Evolutionary conservation across 2,329 filamentous ascomycete genomes (phyloP).

Genomic region (Erysiphe pulchra): DNA sequence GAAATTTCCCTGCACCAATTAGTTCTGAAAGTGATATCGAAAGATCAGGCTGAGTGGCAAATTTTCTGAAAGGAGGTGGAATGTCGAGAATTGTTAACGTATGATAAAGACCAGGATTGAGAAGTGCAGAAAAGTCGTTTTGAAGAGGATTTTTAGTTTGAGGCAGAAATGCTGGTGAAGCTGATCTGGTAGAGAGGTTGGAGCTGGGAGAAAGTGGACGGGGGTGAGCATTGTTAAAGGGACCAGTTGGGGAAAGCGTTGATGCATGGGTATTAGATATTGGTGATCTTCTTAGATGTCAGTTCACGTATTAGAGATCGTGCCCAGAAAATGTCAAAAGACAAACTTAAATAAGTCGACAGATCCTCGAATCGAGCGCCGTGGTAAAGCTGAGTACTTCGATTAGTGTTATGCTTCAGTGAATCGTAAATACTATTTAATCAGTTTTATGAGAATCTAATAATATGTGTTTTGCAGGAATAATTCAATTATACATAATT

Average conservation of each 20-base stretch:
- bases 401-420: too few species aligned
- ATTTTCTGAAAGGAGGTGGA: slow-evolving; percentile 40
- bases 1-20: slow-evolving; percentile 49
- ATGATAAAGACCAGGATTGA: slow-evolving; percentile 63
- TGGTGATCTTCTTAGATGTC: slow-evolving; percentile 2
- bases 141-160: slow-evolving; percentile 19
- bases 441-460: too few species aligned
- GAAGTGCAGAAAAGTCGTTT: slow-evolving; percentile 54
- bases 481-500: too few species aligned
- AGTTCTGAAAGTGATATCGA: slow-evolving; percentile 42
- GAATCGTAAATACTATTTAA: too few species aligned
- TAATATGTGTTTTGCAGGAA: too few species aligned
- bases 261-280: too few species aligned
- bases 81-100: slow-evolving; percentile 39
- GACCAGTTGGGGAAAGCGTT: too few species aligned
- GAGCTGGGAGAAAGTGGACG: slow-evolving; percentile 2
- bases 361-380: slow-evolving; percentile 52
- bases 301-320: background rate
- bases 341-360: slow-evolving; percentile 52
- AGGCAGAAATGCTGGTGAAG: slow-evolving; percentile 7
- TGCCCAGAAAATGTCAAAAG: background rate
- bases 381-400: slow-evolving; percentile 16
- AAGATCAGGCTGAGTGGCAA: slow-evolving; percentile 34
- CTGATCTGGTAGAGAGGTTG: slow-evolving; percentile 6
- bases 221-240: background rate